phyloP scores from a whole-genome alignment of 345 rosid species.

The Arabidopsis suecica region DNA sequence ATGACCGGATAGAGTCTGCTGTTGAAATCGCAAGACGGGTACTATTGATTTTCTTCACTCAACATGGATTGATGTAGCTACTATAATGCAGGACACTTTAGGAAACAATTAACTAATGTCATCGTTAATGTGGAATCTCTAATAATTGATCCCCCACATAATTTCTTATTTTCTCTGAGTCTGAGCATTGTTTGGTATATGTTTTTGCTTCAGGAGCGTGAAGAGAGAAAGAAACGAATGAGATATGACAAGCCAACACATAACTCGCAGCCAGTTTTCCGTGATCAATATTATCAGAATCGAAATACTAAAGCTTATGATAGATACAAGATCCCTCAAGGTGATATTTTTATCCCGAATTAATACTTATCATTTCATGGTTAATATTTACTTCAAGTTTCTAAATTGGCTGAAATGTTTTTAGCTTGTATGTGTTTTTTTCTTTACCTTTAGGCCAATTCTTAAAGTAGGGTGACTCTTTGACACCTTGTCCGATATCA shows the following conservation, averaged over 20 bases:
- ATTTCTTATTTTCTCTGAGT: neutral
- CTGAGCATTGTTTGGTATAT: slow-evolving; percentile 12
- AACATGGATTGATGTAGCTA: neutral
- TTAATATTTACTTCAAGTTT: slow-evolving; percentile 17
- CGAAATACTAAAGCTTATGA: slow-evolving; percentile 61
- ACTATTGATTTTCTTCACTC: slow-evolving; percentile 21
- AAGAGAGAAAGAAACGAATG: slow-evolving; percentile 85
- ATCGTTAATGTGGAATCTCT: slow-evolving; percentile 2
- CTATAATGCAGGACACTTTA: slow-evolving; percentile 1
- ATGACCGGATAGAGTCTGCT: slow-evolving; percentile 65
- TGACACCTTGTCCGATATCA: slow-evolving; percentile 35
- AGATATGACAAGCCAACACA: slow-evolving; percentile 64
- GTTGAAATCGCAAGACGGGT: slow-evolving; percentile 79
- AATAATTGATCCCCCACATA: slow-evolving; percentile 1
- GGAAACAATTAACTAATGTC: neutral
- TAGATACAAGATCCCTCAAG: slow-evolving; percentile 83
- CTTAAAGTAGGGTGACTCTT: slow-evolving; percentile 32
- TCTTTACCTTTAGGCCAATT: slow-evolving; percentile 18
- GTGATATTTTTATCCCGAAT: slow-evolving; percentile 46
- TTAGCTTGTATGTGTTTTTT: slow-evolving; percentile 24
- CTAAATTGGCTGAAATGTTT: neutral
- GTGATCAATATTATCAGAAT: slow-evolving; percentile 57
- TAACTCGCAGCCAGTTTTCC: slow-evolving; percentile 56
- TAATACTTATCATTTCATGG: neutral
- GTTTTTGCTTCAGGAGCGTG: slow-evolving; percentile 75